Conservation (phyloP, 371 early-diverging fungal genomes). For the Funneliformis caledonium region DNA sequence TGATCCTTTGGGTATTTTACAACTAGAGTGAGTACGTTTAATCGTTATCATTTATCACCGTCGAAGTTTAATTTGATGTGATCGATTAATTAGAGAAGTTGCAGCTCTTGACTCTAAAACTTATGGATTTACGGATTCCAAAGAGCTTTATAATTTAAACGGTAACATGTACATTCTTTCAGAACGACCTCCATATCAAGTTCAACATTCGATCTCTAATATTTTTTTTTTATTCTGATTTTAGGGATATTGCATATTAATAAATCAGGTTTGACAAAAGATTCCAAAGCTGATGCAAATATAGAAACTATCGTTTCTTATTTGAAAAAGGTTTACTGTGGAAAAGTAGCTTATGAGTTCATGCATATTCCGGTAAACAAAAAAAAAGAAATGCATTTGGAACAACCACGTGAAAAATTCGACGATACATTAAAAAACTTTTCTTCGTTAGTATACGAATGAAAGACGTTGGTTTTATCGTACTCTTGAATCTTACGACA, state of each 20-base stretch:
- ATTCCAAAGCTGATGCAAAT: conserved; percentile 59
- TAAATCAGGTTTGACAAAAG: conserved; percentile 52
- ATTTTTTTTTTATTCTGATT: neutral
- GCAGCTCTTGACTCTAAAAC: conserved; percentile 82
- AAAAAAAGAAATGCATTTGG: neutral
- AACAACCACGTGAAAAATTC: neutral
- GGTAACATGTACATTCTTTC: conserved; percentile 44
- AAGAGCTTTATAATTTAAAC: conserved; percentile 63
- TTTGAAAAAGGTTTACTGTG: conserved; percentile 79
- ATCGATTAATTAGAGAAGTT: conserved; percentile 51
- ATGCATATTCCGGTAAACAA: conserved; percentile 80
- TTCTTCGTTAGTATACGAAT: conserved; percentile 62
- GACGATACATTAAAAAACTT: neutral
- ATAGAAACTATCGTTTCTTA: conserved; percentile 74
- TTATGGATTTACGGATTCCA: conserved; percentile 71
- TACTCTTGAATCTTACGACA: conserved; percentile 80
- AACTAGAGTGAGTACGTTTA: conserved; percentile 61
- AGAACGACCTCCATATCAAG: no score
- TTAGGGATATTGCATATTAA: conserved; percentile 81
- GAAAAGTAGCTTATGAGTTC: conserved; percentile 92
- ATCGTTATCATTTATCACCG: neutral
- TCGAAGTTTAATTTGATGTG: neutral
- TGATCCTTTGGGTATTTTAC: conserved; percentile 85
- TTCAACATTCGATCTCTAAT: neutral
- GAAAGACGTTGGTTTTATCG: conserved; percentile 91